Evolutionary conservation across 2,329 filamentous ascomycete genomes (phyloP), one percentile per base, ranked within the genome.

Genomic region (Cadophora sp.): DNA sequence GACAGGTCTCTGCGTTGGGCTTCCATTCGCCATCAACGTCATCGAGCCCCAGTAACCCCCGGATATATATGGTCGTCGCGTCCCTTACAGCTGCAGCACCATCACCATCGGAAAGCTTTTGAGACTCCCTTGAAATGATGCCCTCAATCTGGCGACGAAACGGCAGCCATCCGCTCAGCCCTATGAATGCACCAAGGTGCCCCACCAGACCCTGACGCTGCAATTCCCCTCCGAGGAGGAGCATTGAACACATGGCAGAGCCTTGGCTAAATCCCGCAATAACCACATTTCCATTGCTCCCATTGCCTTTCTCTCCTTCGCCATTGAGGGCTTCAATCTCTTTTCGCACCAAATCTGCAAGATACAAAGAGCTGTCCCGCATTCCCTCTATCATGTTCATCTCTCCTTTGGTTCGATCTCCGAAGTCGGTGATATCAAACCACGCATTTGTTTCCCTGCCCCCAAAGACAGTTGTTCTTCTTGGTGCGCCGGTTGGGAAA

Each of bases 81-180:
- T 14, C 12, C 14, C 50, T 43, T 7, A 12, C 29, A 6, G 40
- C 31, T 9, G 6, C n/a, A 16, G 5, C 29, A n/a, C 48, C 22
- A 26, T 29, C n/a, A 43, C 11, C 50, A 29, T 3, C 14, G 12
- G n/a, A n/a, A 16, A 50, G 6, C 11, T 29, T 11, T 50, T 11
- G 50, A 19, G 2, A 8, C 5, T 27, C 26, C 29, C 1, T 53
- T 0, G 34, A 16, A 34, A 65, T 50, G 31, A 26, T 22, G 0
- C 50, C 58, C 31, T 65, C 58, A 9, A 74, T 71, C 29, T 74
- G 70, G 1, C 24, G 46, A 22, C 66, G 40, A 29, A 74, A 75
- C 8, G 73, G 75, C 14, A 76, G 64, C 75, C 76, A 75, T 19
- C 74, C 75, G 67, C 72, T 76, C 27, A 74, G 43, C 5, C 69